Evolutionary conservation across 805 yeast species (phyloP).

Genomic region (Kazachstania kunashirensis): DNA sequence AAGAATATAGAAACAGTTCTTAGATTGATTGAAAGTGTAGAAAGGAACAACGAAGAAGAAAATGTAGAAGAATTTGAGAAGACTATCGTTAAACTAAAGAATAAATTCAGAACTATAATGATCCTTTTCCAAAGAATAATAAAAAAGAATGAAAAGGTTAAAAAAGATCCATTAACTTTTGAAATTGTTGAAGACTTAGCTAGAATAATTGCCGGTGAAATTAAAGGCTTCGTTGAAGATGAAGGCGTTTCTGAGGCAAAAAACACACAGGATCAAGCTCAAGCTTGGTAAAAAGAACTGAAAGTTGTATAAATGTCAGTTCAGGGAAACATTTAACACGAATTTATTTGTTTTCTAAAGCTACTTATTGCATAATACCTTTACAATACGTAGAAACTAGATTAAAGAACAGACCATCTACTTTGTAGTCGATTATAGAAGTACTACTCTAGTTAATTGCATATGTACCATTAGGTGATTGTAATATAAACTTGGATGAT

Average conservation of each 20-base stretch:
- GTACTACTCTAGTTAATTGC: no score
- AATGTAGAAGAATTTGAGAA: slow-evolving; percentile 50
- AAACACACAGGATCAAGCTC: slow-evolving; percentile 16
- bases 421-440: no score
- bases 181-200: slow-evolving; percentile 30
- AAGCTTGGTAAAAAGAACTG: slow-evolving; percentile 19
- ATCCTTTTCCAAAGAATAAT: slow-evolving; percentile 22
- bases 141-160: slow-evolving; percentile 6
- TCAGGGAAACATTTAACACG: no score
- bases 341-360: no score
- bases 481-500: no score
- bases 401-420: no score
- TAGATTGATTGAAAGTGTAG: slow-evolving; percentile 25
- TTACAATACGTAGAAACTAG: no score
- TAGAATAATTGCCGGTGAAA: slow-evolving; percentile 24
- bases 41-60: slow-evolving; percentile 40
- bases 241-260: slow-evolving; percentile 12
- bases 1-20: slow-evolving; percentile 20
- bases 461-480: no score
- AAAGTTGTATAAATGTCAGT: no score
- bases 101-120: slow-evolving; percentile 48
- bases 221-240: slow-evolving; percentile 26
- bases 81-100: slow-evolving; percentile 44
- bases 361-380: no score
- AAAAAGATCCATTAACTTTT: slow-evolving; percentile 21